Base-by-base conservation (phyloP, 2,329 filamentous ascomycete genomes). In the Ophiostoma australiae region DNA sequence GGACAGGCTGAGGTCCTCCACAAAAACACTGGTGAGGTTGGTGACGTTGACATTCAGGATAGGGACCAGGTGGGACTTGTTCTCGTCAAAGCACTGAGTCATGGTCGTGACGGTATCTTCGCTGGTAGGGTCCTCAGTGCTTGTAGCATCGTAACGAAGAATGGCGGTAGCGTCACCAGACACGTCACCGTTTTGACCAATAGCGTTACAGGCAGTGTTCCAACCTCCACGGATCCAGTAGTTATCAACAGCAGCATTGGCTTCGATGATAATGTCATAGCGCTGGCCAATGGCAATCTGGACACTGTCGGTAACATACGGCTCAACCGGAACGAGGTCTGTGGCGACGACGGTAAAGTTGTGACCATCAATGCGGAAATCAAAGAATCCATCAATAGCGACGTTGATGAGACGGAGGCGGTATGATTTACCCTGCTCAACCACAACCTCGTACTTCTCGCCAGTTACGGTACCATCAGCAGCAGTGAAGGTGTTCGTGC, bases 341-440 rank as follows among this genome's bases (percentile, higher is more conserved):
- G 81, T 82, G 17, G 82, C 79, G 68, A 88, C 83, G 52, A 88
- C 82, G 0, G 82, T 85, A 73, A 88, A 78, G 17, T 78, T 79
- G 75, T 88, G 86, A 35, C 81, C 80, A 68, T 83, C 84, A 44
- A 86, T 81, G 44, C 85, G 83, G 67, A 88, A 82, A 2, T 81
- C 83, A 73, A 85, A 79, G 33, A 80, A 80, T 72, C 86, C 78
- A 80, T 76, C 82, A 76, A 77, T 85, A 77, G 76, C 87, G 1
- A 82, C 80, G 77, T 85, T 85, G 75, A 86, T 81, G 63, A 86
- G 75, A 3, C 84, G 78, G 39, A 86, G 77, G 13, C 80, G 81
- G 76, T 86, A 83, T 23, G 78, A 80, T 77, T 83, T 84, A 58
- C 81, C 81, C 61, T 80, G 69, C 23, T 76, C 77, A 58, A 83